Evolutionary conservation across 2,329 filamentous ascomycete genomes (phyloP), one percentile per base, ranked within the genome.

Genomic region (Coleophoma cylindrospora): DNA sequence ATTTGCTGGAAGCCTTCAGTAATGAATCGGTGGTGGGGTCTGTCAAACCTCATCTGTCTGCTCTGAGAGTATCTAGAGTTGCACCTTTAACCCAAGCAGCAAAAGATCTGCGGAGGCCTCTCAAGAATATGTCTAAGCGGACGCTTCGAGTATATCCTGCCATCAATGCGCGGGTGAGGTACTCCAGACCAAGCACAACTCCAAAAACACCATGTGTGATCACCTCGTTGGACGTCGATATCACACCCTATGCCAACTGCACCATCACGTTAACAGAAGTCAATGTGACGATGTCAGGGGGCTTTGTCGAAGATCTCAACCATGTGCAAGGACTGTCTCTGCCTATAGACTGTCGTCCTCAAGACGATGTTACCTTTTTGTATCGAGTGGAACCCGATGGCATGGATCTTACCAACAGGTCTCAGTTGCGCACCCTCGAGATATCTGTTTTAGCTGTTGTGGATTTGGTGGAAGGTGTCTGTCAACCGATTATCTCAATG

Each of bases 291-390:
- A 71, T 89, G 13, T 68, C 72, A 33, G 80, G 82, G 21, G 83
- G 82, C 43, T 68, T 67, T 13, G 76, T 87, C 15, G 76, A 83
- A 49, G 73, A 80, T 50, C 74, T 86, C 13, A 81, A 79, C 54
- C 66, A 68, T 36, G 54, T 57, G 12, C 69, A 74, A 2, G 76
- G 74, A 22, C 66, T 81, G 53, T 53, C 61, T n/a, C 69, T 86
- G 17, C 80, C 83, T 4, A 70, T 86, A 22, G 72, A 73, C 40
- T 85, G 84, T 62, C 81, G 82, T 13, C 80, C 86, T 14, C 84
- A 87, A 58, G 88, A 92, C 62, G 86, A 91, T 64, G 71, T 89
- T 54, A 87, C 86, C 2, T 83, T 90, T 58, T 72, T 91, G 48
- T 92, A 90, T 69, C 80, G 79, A 48, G 77, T 89, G 51, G 69